Evolutionary conservation across 2,329 filamentous ascomycete genomes (phyloP), one percentile per base, ranked within the genome.

Genomic region (Penicillium sp.): DNA sequence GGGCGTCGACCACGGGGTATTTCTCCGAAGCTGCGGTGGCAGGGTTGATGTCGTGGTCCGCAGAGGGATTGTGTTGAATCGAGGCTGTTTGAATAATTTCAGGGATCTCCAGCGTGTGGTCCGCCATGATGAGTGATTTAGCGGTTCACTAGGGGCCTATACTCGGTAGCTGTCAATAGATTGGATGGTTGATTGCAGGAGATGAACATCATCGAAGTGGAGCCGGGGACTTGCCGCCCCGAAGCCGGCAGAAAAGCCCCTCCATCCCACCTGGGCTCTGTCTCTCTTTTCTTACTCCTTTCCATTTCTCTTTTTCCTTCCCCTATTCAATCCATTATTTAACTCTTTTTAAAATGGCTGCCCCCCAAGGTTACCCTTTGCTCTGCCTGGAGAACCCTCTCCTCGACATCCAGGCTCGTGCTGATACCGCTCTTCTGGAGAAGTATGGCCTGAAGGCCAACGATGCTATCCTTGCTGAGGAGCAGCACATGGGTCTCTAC

Each of bases 341-440:
- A 48, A 51, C 14, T 33, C 58, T 39, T 49, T 29, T 62, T 60
- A 79, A 70, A 71, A 96, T 96, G 91, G 83, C 90, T 73, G 77
- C 87, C 68, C 74, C 78, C 68, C 89, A 92, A 80, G 88, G 92
- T 78, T 98, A 89, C 81, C 84, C 90, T 77, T 89, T 99, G 71
- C 84, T 98, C 73, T 95, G 90, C 79, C 81, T 99, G 71, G 95
- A 97, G 88, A 99, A 99, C 80, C 95, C 95, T 77, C 88, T 99
- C 70, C 90, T 99, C 70, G 93, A 99, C 75, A 99, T 99, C 76
- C 93, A 97, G 80, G 95, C 89, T 69, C 77, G 82, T 69, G 86
- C 92, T 69, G 86, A 93, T 77, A 84, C 93, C 68, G 87, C 86
- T 29, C 87, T 98, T 55, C 90, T 99, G 59, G 82, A 93, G 67